phyloP scores from a whole-genome alignment of 371 early-diverging fungal species.

The Mucor sp. region DNA sequence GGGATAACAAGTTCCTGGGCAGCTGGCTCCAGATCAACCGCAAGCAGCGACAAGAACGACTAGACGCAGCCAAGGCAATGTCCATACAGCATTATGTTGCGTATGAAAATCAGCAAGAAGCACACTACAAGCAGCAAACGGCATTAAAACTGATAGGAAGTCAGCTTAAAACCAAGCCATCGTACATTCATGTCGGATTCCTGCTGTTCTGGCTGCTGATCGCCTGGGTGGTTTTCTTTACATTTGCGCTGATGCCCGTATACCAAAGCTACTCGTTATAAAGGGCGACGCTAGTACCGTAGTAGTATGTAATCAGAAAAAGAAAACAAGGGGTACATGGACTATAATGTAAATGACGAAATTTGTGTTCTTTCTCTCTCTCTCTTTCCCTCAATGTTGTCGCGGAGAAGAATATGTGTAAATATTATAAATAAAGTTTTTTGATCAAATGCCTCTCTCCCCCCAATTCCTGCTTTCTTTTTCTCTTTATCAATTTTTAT shows the following conservation, averaged over 20 bases:
- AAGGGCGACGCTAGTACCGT: not conserved
- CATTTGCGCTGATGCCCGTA: constrained; percentile 51
- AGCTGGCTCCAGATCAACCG: constrained; percentile 46
- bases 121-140: not conserved
- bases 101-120: constrained; percentile 9
- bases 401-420: not conserved
- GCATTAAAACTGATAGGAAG: constrained; percentile 36
- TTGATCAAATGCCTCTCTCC: not conserved
- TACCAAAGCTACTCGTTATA: constrained; percentile 28
- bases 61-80: constrained; percentile 23
- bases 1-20: constrained; percentile 32
- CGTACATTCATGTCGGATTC: constrained; percentile 30
- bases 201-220: constrained; percentile 39
- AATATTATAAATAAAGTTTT: not conserved
- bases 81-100: constrained; percentile 13
- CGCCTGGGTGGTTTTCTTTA: constrained; percentile 43
- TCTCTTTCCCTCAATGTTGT: not conserved
- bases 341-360: not conserved
- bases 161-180: constrained; percentile 19
- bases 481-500: constrained; percentile 9
- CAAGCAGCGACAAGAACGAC: constrained; percentile 31
- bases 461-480: constrained; percentile 5
- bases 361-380: not conserved
- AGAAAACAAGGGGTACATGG: not conserved
- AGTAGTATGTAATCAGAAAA: not conserved